These are phyloP conservation scores for Psidium friedrichsthalianum DNA, from an alignment of 345 rosid species.

Conservation along the genomic window DNA sequence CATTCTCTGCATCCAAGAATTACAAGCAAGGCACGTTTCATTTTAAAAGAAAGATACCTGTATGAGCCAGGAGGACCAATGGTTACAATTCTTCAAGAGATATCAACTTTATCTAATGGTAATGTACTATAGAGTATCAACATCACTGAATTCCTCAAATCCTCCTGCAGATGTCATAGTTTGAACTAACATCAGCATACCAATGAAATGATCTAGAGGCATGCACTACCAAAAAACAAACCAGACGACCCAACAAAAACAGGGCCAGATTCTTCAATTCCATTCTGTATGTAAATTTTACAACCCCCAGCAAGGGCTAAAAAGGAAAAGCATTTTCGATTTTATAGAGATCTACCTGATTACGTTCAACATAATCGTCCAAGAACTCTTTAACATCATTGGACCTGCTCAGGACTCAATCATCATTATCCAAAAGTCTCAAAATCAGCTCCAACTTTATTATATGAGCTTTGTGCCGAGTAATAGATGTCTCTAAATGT, in stretches of 20 bases:
- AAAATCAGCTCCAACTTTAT: conserved; percentile 87
- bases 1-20: not conserved
- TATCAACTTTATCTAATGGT: conserved; percentile 85
- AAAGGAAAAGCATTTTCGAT: not conserved
- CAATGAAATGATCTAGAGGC: not conserved
- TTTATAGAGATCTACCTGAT: conserved; percentile 51
- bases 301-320: not conserved
- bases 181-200: not conserved
- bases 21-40: not conserved
- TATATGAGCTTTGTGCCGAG: conserved; percentile 91
- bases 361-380: conserved; percentile 97
- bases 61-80: conserved; percentile 64
- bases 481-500: conserved; percentile 89
- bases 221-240: not conserved
- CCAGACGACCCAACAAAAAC: not conserved
- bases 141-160: conserved; percentile 84
- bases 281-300: not conserved
- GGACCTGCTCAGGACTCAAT: conserved; percentile 94
- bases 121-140: conserved; percentile 74
- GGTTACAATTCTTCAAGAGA: conserved; percentile 89
- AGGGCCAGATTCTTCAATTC: not conserved
- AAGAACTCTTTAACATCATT: conserved; percentile 91
- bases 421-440: conserved; percentile 96
- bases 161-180: conserved; percentile 43
- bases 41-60: conserved; percentile 39